phyloP scores from a whole-genome alignment of 2,329 filamentous ascomycete species.

The Atkinsonella texensis region DNA sequence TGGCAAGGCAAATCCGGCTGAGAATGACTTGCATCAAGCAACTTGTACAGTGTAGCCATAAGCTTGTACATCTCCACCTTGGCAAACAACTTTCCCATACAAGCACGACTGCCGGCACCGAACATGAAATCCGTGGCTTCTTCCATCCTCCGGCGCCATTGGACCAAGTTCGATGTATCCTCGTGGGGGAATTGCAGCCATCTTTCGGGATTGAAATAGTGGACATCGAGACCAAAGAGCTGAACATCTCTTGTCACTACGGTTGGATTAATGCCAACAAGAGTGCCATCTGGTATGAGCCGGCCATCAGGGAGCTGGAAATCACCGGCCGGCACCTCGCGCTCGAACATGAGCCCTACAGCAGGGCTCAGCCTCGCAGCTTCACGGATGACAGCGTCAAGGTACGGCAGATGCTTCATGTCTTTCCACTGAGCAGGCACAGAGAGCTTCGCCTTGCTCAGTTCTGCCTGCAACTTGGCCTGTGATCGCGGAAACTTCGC shows the following conservation, averaged over 20 bases:
- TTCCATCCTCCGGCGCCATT: conserved; percentile 25
- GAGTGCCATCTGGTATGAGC: conserved; percentile 22
- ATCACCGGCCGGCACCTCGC: conserved; percentile 32
- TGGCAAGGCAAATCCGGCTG: not conserved
- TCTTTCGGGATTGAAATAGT: conserved; percentile 33
- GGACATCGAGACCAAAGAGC: conserved; percentile 32
- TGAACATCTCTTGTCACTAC: conserved; percentile 25
- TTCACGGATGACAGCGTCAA: conserved; percentile 41
- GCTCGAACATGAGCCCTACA: conserved; percentile 35
- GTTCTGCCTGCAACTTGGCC: conserved; percentile 22
- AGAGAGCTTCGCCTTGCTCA: conserved; percentile 20
- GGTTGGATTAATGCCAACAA: conserved; percentile 30
- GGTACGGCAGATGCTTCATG: conserved; percentile 25
- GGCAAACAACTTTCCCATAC: conserved; percentile 25
- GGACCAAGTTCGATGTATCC: conserved; percentile 16
- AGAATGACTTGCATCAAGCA: conserved; percentile 22
- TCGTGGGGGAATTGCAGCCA: conserved; percentile 26
- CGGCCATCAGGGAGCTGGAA: conserved; percentile 22
- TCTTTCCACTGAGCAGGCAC: conserved; percentile 10
- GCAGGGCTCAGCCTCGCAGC: conserved; percentile 35
- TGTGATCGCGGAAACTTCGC: conserved; percentile 19
- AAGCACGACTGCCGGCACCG: conserved; percentile 27
- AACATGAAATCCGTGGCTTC: conserved; percentile 23
- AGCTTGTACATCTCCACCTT: conserved; percentile 24
- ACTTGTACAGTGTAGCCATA: conserved; percentile 29